These are phyloP conservation scores for Termitomyces sp. DNA, from an alignment of 768 basidiomycete genomes.

Conservation along the genomic window DNA sequence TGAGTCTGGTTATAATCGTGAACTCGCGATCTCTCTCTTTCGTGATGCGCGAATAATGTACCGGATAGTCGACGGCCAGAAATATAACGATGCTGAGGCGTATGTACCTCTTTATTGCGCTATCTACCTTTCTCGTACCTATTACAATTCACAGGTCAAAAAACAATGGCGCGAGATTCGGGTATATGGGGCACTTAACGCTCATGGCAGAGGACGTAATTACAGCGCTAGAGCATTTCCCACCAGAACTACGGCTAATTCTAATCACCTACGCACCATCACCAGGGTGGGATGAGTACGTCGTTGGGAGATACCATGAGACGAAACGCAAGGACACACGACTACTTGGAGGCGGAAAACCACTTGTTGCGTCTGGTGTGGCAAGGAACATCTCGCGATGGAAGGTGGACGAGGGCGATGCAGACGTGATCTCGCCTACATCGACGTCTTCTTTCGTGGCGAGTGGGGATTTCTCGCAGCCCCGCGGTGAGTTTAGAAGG, in stretches of 20 bases:
- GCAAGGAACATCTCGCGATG: conserved; percentile 35
- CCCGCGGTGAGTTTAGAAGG: conserved; percentile 57
- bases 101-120: conserved; percentile 25
- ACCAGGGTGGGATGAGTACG: conserved; percentile 84
- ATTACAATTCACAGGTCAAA: conserved; percentile 39
- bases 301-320: conserved; percentile 78
- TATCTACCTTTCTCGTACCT: background rate
- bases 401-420: conserved; percentile 70
- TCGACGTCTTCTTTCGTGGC: background rate
- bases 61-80: conserved; percentile 84
- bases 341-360: conserved; percentile 84
- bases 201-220: conserved; percentile 95
- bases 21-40: conserved; percentile 80
- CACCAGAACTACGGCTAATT: conserved; percentile 62
- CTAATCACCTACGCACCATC: conserved; percentile 69
- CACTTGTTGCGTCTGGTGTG: conserved; percentile 38
- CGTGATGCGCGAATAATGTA: conserved; percentile 80
- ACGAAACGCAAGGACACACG: conserved; percentile 78
- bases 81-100: conserved; percentile 72
- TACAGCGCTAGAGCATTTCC: conserved; percentile 83
- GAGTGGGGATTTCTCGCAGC: conserved; percentile 12
- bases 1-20: conserved; percentile 78
- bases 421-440: conserved; percentile 4
- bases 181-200: conserved; percentile 96
- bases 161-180: conserved; percentile 75